phyloP scores from a whole-genome alignment of 176 grass and related monocot genomes.

The Aegilops tauschii region DNA sequence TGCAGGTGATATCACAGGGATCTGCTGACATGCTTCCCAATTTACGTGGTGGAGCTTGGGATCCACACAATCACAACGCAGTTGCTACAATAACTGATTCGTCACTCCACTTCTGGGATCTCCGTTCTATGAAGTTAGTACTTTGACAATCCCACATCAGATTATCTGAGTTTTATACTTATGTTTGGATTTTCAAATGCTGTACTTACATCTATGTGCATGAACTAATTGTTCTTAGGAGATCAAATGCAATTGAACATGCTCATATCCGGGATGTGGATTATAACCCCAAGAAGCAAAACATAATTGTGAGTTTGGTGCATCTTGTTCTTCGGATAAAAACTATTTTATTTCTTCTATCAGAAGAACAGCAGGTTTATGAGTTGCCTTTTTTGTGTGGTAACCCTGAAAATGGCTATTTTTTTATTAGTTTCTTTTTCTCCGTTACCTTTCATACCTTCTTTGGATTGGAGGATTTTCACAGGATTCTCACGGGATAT shows the following conservation, averaged over 20 bases:
- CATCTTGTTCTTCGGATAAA: constrained; percentile 25
- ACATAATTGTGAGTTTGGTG: constrained; percentile 75
- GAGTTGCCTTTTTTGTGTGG: background rate
- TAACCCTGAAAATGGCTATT: background rate
- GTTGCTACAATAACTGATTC: constrained; percentile 85
- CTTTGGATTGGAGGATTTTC: too few relatives aligned
- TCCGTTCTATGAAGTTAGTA: constrained; percentile 90
- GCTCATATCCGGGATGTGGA: constrained; percentile 82
- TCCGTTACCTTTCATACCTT: constrained; percentile 6
- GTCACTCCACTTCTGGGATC: constrained; percentile 90
- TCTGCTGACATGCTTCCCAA: constrained; percentile 89
- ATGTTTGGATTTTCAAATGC: constrained; percentile 20
- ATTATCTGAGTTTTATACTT: constrained; percentile 18
- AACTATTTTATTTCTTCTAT: background rate
- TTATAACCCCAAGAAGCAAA: constrained; percentile 94
- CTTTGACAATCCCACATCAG: constrained; percentile 9
- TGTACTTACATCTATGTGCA: constrained; percentile 23
- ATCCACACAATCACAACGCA: constrained; percentile 85
- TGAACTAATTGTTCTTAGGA: constrained; percentile 50
- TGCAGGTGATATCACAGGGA: constrained; percentile 78
- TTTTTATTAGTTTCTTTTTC: background rate
- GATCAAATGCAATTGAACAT: constrained; percentile 72
- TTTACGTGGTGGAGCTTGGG: constrained; percentile 90
- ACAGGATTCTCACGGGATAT: too few relatives aligned
- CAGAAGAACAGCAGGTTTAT: constrained; percentile 4